Conservation (phyloP, 2,329 filamentous ascomycete species). For the Trichoderma simmonsii region DNA sequence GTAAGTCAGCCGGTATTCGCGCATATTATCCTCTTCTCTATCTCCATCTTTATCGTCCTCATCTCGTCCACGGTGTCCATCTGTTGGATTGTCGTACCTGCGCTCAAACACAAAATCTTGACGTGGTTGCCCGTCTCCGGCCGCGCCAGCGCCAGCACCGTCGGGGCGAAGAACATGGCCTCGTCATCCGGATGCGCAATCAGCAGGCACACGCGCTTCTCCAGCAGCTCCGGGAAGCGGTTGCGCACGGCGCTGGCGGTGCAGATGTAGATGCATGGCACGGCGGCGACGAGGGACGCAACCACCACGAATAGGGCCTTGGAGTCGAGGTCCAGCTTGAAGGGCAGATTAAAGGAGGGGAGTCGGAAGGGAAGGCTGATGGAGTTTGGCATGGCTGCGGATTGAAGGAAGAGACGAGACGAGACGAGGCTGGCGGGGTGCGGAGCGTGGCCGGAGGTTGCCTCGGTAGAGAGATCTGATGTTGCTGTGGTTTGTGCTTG, state of each 20-base stretch:
- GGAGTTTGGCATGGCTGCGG: conserved; percentile 9
- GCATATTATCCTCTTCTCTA: no score
- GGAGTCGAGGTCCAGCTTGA: conserved; percentile 4
- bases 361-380: conserved; percentile 11
- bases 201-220: conserved; percentile 85
- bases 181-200: conserved; percentile 98
- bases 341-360: conserved; percentile 2
- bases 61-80: neutral
- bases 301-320: conserved; percentile 25
- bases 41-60: neutral
- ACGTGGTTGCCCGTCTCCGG: conserved; percentile 83
- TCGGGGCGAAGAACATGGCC: conserved; percentile 98
- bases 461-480: neutral
- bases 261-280: conserved; percentile 54
- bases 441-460: neutral
- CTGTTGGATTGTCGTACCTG: conserved; percentile 50
- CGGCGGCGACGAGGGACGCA: conserved; percentile 34
- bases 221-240: conserved; percentile 64
- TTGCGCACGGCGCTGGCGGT: conserved; percentile 44
- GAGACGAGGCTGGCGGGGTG: neutral
- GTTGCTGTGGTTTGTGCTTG: neutral
- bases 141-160: conserved; percentile 76
- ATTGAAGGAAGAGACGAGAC: neutral
- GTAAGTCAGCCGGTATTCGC: conserved; percentile 22
- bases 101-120: conserved; percentile 90